Base-by-base conservation (phyloP, 192 early-diverging fungal genomes). In the Anaeromyces robustus region DNA sequence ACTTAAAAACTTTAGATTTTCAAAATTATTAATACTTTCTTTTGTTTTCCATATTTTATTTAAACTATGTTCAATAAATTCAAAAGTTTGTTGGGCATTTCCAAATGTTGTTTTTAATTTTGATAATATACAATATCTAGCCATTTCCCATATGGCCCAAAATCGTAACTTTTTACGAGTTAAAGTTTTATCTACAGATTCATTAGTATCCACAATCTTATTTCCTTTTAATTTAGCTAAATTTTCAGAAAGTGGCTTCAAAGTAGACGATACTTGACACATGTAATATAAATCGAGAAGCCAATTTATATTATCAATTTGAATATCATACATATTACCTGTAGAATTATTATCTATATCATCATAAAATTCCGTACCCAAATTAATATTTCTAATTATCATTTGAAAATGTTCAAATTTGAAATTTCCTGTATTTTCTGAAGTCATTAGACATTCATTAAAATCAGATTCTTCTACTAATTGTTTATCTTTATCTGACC, bases 121-220 rank as follows among this genome's bases (percentile, higher is more conserved):
- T 14, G 92, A 88, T n/a, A 93, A 77, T 29, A 94, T 87, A 79
- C 92, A 93, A 80, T 90, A 94, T 79, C 94, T 87, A 22, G 92
- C 86, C 7, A 85, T 83, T 85, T 95, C 94, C 94, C 94, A 95
- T 29, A 93, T 80, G 0, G 86, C 88, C 94, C 94, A 95, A 78
- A 88, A 93, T 2, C 52, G 52, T 22, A 68, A 68, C 11, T n/a
- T 68, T n/a, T 68, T 68, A 68, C 52, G 52, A 9, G 52, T 68
- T 9, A 68, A 22, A 0, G 28, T 9, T 68, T 68, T 68, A 68
- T 68, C 52, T 9, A 68, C 26, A n/a, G 11, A 4, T 68, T 68
- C 52, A 7, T 11, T n/a, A n/a, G 26, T 68, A 4, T 68, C 52
- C 26, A n/a, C n/a, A 11, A 68, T 68, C 26, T 68, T 22, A 52